Evolutionary conservation across 345 rosid species (phyloP).

Genomic region (Psidium friedrichsthalianum): DNA sequence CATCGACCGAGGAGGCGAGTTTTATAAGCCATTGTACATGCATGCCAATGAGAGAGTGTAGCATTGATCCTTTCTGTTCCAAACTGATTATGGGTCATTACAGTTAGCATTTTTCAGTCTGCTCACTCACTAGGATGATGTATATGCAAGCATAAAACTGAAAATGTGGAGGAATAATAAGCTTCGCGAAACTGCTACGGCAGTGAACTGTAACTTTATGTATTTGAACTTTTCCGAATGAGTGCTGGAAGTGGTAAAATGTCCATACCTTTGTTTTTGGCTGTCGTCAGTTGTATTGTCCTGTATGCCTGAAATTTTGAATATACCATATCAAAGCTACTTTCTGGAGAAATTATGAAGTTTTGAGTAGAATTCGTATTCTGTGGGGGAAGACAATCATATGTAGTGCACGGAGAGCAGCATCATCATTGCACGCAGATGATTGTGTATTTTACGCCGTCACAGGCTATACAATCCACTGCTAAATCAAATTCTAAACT

Average conservation of each 20-base stretch:
- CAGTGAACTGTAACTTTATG: not conserved
- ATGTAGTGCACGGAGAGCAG: not conserved
- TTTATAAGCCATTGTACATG: conserved; percentile 18
- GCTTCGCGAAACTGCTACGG: not conserved
- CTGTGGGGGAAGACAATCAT: not conserved
- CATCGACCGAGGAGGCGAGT: conserved; percentile 37
- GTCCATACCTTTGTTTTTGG: not conserved
- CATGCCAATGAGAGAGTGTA: not conserved
- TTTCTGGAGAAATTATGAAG: not conserved
- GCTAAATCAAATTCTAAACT: not conserved
- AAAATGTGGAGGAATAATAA: not conserved
- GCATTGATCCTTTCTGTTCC: not conserved
- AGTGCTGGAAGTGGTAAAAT: not conserved
- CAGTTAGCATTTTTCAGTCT: not conserved
- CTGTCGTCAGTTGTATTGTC: not conserved
- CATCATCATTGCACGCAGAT: not conserved
- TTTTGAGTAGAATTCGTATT: not conserved
- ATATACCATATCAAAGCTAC: not conserved
- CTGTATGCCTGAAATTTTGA: not conserved
- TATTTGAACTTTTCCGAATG: not conserved
- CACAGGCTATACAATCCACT: not conserved
- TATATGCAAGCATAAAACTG: not conserved
- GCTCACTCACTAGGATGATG: not conserved
- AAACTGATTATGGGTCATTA: not conserved
- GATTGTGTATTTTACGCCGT: not conserved